Conservation (phyloP, 768 basidiomycete genomes). For the Rickenella mellea region DNA sequence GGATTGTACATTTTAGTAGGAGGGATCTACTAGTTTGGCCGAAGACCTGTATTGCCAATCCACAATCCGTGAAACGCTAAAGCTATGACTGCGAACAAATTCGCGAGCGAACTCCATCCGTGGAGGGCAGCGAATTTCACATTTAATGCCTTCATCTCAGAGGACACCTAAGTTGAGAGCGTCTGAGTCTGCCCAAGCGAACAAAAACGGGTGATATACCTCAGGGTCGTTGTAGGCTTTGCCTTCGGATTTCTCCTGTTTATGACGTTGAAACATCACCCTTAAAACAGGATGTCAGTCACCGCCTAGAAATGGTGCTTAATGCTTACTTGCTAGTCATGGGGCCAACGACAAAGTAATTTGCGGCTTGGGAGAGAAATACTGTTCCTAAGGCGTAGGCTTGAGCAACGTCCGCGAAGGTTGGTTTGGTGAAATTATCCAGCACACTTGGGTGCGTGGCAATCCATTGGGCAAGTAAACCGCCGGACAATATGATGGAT, state of each 20-base stretch:
- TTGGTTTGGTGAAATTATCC: conserved; percentile 34
- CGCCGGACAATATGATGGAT: conserved; percentile 44
- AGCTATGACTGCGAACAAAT: conserved; percentile 49
- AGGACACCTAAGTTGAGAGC: conserved; percentile 39
- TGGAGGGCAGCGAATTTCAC: conserved; percentile 57
- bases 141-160: conserved; percentile 61
- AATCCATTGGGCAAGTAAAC: conserved; percentile 50
- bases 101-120: conserved; percentile 59
- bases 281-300: conserved; percentile 21
- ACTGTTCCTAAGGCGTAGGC: conserved; percentile 45
- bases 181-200: no score
- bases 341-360: conserved; percentile 65
- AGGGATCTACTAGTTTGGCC: no score
- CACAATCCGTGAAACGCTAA: conserved; percentile 63
- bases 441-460: conserved; percentile 47
- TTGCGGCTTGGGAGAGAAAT: conserved; percentile 41
- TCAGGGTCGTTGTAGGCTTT: conserved; percentile 54
- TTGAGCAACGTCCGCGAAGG: conserved; percentile 54
- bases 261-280: conserved; percentile 69
- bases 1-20: no score
- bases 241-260: conserved; percentile 65
- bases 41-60: conserved; percentile 50
- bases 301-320: neutral
- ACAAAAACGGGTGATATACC: conserved; percentile 26
- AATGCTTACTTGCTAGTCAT: conserved; percentile 52